Evolutionary conservation across 441 rosid species (phyloP).

Genomic region (Eutrema salsugineum): DNA sequence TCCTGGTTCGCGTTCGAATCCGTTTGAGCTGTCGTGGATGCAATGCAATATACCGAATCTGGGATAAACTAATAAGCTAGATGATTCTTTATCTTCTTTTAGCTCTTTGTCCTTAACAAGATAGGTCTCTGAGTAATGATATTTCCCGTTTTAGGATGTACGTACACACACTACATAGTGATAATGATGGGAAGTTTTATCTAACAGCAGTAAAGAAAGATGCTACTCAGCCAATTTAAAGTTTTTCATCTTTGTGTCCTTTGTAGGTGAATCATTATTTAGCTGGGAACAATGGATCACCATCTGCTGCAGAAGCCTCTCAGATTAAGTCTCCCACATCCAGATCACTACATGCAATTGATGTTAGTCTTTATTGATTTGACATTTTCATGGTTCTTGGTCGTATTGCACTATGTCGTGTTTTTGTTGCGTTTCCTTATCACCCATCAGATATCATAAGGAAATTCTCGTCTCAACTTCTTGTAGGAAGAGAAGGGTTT

Average conservation of each 20-base stretch:
- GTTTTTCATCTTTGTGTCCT: background rate
- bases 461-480: background rate
- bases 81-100: background rate
- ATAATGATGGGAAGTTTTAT: background rate
- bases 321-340: slow-evolving; percentile 38
- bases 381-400: background rate
- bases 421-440: background rate
- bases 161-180: background rate
- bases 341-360: slow-evolving; percentile 40
- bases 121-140: background rate
- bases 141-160: background rate
- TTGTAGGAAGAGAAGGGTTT: slow-evolving; percentile 24
- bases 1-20: background rate
- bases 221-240: background rate
- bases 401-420: background rate
- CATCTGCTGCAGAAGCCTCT: slow-evolving; percentile 47
- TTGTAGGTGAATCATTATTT: slow-evolving; percentile 16
- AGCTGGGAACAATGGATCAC: slow-evolving; percentile 42
- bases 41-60: background rate
- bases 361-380: slow-evolving; percentile 40
- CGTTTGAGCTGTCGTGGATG: background rate
- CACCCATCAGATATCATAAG: background rate
- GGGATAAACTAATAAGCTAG: background rate
- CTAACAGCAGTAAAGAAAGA: background rate
- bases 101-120: background rate